Base-by-base conservation (phyloP, 1,284 basidiomycete species). In the Pterula multifida region DNA sequence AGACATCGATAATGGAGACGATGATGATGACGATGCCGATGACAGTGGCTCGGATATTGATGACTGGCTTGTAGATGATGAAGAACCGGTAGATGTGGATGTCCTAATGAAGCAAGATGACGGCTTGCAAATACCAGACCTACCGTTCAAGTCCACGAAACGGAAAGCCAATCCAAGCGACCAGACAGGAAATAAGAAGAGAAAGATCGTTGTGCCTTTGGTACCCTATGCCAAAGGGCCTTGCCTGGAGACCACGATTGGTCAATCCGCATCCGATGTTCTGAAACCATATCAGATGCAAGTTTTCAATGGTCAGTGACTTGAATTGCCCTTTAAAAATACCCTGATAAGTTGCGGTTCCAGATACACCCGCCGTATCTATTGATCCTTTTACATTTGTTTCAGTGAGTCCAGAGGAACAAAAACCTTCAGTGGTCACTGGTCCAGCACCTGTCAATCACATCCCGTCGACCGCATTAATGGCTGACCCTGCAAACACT, bases 321-420 rank as follows among this genome's bases (percentile, higher is more conserved):
- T 50, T 26, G 48, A 32, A 32, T 32, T 32, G 49, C 15, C 35
- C 45, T 17, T 47, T 19, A 13, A 44, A 42, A 45, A 26, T 26
- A 23, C 47, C 15, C 19, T 32, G 28, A 46, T 45, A 3, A 50
- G 17, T 19, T 11, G 48, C 32, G 26, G n/a, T 32, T 25, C 13
- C 52, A 92, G 89, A 91, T 64, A 74, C 81, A 0, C 75, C 82
- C 15, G 73, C 9, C 9, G 19, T 75, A 55, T 78, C 82, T 3
- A 72, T 92, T 49, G 73, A 92, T 61, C 89, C 89, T 0, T 90
- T 91, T 65, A 76, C 76, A 1, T 90, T 78, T 56, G 69, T 82
- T 22, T 81, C 86, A 1, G 65, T 64, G 51, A 61, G 55, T 53
- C 59, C 56, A 45, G 59, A 63, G 59, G 51, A 44, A 26, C 49